Evolutionary conservation across 2,329 filamentous ascomycete species (phyloP).

Genomic region (Metarhizium album): DNA sequence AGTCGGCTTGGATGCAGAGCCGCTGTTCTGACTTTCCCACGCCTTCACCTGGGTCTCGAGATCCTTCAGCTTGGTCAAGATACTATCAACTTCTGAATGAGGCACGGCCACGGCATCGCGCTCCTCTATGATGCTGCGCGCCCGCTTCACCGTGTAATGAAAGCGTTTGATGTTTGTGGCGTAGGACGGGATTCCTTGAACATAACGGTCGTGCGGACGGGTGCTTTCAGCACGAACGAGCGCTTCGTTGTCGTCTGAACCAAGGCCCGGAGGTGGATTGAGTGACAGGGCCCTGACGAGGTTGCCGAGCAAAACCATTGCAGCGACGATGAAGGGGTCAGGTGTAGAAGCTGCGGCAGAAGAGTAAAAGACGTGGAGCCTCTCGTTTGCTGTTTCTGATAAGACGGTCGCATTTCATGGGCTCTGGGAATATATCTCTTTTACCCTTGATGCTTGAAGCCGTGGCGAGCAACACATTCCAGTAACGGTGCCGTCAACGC

Average conservation of each 20-base stretch:
- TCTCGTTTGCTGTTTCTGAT: not conserved
- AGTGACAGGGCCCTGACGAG: slow-evolving; percentile 9
- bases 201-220: not conserved
- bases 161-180: slow-evolving; percentile 7
- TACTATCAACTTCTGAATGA: slow-evolving; percentile 13
- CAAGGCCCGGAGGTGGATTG: slow-evolving; percentile 2
- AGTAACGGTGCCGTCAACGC: slow-evolving; percentile 8
- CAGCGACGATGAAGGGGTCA: not conserved
- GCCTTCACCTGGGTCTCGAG: slow-evolving; percentile 18
- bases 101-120: slow-evolving; percentile 16
- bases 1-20: not conserved
- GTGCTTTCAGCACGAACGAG: not conserved
- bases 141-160: slow-evolving; percentile 9
- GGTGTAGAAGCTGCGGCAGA: not conserved
- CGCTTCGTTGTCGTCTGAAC: not conserved
- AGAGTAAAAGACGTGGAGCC: not conserved
- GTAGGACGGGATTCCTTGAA: slow-evolving; percentile 5
- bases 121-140: slow-evolving; percentile 16
- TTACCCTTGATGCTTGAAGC: slow-evolving; percentile 7
- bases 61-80: slow-evolving; percentile 18
- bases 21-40: slow-evolving; percentile 11
- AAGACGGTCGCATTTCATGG: not conserved
- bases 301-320: slow-evolving; percentile 12
- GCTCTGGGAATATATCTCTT: not conserved
- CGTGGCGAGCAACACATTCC: slow-evolving; percentile 25